Evolutionary conservation across 345 rosid genomes (phyloP).

Genomic region (Pseudoturritis turrita): DNA sequence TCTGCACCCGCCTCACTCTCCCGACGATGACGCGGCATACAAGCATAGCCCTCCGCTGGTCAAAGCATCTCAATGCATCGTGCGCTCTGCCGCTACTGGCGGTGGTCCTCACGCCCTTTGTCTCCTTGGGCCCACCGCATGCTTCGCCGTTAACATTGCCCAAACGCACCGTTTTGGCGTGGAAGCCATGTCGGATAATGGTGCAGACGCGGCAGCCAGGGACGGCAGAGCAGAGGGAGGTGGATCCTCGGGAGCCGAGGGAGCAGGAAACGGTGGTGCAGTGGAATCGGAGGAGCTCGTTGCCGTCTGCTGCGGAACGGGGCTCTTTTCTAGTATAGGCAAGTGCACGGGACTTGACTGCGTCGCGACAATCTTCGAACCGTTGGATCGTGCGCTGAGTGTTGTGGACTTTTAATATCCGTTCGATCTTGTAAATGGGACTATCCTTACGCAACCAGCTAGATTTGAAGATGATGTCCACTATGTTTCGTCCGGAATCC

Average conservation of each 20-base stretch:
- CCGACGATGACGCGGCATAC: slow-evolving; percentile 88
- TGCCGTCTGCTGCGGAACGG: slow-evolving; percentile 81
- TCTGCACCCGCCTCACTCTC: slow-evolving; percentile 48
- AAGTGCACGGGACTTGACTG: slow-evolving; percentile 47
- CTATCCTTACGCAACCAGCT: slow-evolving; percentile 80
- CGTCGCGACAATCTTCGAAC: slow-evolving; percentile 78
- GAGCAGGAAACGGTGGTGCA: slow-evolving; percentile 61
- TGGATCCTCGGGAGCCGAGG: slow-evolving; percentile 62
- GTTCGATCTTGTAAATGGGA: slow-evolving; percentile 64
- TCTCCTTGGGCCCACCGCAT: slow-evolving; percentile 13
- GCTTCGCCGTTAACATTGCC: slow-evolving; percentile 1
- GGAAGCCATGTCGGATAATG: slow-evolving; percentile 69
- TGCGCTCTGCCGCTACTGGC: slow-evolving; percentile 89
- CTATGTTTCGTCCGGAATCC: slow-evolving; percentile 77
- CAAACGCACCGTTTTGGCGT: slow-evolving; percentile 35
- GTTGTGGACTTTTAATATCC: slow-evolving; percentile 82
- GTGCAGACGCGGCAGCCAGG: slow-evolving; percentile 86
- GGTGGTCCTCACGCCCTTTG: slow-evolving; percentile 54
- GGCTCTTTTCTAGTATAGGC: slow-evolving; percentile 64
- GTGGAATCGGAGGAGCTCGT: slow-evolving; percentile 80
- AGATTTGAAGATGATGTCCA: slow-evolving; percentile 85
- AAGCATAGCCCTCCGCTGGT: slow-evolving; percentile 67
- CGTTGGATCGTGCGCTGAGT: slow-evolving; percentile 83
- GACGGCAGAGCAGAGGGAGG: slow-evolving; percentile 57
- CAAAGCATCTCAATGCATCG: slow-evolving; percentile 47